Percentiles rank a stretch among this genome's conserved stretches.
These are phyloP conservation scores for Phytopythium sindhum DNA, from an alignment of 352 stramenopile species.

Conservation along the genomic window DNA sequence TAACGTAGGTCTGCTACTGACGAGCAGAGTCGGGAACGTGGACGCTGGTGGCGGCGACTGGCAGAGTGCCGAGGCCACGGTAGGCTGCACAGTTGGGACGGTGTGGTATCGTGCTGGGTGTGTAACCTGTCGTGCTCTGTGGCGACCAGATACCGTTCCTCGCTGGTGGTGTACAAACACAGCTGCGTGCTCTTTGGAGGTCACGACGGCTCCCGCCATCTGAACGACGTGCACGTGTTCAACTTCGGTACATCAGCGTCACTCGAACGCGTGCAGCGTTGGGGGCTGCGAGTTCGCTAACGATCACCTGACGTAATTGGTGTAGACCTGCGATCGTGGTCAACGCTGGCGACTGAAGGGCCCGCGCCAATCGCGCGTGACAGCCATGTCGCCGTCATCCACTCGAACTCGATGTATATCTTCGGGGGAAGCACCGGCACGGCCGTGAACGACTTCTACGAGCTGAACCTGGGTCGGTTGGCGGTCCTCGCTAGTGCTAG, in stretches of 20 bases:
- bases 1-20: background rate
- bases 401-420: conserved; percentile 94
- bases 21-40: conserved; percentile 73
- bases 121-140: background rate
- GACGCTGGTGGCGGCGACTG: conserved; percentile 78
- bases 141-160: conserved; percentile 78
- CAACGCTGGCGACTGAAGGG: conserved; percentile 86
- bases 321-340: conserved; percentile 83
- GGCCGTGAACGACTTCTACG: conserved; percentile 98
- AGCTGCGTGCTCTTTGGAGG: conserved; percentile 96
- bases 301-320: background rate
- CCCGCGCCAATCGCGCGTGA: conserved; percentile 93
- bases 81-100: conserved; percentile 15
- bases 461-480: conserved; percentile 80
- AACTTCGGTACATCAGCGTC: conserved; percentile 82
- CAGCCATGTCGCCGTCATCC: conserved; percentile 94
- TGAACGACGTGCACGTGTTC: conserved; percentile 97
- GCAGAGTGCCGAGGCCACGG: conserved; percentile 65
- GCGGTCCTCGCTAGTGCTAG: background rate
- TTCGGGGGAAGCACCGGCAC: conserved; percentile 95
- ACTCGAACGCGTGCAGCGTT: background rate
- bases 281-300: background rate
- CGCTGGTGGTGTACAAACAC: conserved; percentile 89
- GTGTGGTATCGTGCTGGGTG: background rate
- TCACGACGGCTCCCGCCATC: conserved; percentile 96